Evolutionary conservation across 495 filamentous ascomycete genomes (phyloP).

Genomic region (Neurospora sp.): DNA sequence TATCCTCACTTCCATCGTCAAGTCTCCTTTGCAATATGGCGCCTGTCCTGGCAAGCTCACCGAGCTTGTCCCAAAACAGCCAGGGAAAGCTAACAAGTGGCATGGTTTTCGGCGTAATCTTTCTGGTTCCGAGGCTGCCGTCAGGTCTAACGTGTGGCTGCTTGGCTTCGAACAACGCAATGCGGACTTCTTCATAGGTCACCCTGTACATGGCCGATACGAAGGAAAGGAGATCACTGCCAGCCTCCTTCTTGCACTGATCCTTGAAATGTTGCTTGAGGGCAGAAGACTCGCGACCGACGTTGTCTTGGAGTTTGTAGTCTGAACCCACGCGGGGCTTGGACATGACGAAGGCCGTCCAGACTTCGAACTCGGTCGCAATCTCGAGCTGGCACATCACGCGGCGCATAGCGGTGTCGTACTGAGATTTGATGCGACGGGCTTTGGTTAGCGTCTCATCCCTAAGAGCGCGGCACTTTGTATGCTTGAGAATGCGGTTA

Average conservation of each 20-base stretch:
- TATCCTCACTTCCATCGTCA: conserved; percentile 1
- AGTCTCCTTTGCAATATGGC: neutral
- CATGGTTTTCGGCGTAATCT: conserved; percentile 39
- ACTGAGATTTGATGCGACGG: conserved; percentile 57
- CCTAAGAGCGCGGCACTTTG: conserved; percentile 19
- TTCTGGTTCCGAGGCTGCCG: conserved; percentile 20
- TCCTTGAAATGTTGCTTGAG: conserved; percentile 59
- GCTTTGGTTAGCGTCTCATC: conserved; percentile 46
- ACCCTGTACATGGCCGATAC: conserved; percentile 80
- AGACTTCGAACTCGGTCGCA: conserved; percentile 82
- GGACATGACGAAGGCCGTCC: conserved; percentile 69
- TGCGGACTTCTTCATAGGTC: conserved; percentile 57
- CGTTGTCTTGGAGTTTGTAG: conserved; percentile 79
- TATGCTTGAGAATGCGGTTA: conserved; percentile 52
- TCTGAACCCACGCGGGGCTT: conserved; percentile 56
- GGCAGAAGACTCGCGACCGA: conserved; percentile 51
- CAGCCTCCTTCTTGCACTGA: conserved; percentile 52
- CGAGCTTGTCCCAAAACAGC: conserved; percentile 68
- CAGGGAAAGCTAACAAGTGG: conserved; percentile 92
- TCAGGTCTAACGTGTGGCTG: conserved; percentile 27
- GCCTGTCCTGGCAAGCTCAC: conserved; percentile 47
- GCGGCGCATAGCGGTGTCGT: conserved; percentile 66
- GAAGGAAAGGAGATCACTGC: conserved; percentile 55
- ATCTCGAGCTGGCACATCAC: conserved; percentile 84
- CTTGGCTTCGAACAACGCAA: conserved; percentile 37